Evolutionary conservation across 164 flowering plant genomes (phyloP), one percentile per base, ranked within the genome.

Genomic region (Umbellularia californica): DNA sequence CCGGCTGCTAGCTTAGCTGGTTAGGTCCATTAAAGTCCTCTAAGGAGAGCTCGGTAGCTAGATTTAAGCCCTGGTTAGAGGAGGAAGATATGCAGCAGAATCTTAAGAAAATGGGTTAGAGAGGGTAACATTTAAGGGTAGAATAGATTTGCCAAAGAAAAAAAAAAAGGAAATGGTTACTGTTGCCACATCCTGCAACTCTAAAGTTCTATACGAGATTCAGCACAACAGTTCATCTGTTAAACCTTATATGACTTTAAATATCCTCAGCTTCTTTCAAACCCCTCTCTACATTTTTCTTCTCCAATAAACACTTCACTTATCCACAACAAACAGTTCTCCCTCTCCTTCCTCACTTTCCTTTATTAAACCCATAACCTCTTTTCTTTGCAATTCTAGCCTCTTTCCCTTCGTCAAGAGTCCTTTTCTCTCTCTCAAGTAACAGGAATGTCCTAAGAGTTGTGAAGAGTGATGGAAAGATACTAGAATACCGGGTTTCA

Each of bases 381-480:
- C 70, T 33, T n/a, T 55, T n/a, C 60, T 28, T n/a, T 63, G 47
- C 47, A 28, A 5, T 33, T 17, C 74, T 58, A 41, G 47, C 11
- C 11, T 9, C 65, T 17, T 17, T 47, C n/a, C 17, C 58, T 14
- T 24, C n/a, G 0, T 17, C 25, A 19, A 30, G 14, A 41, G 25
- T 28, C 55, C 0, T 41, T 25, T 3, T 17, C 67, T 55, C 60
- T 20, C 25, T 12, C 7, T 22, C 50, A 0, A 69, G 30, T 62
- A 62, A 28, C 10, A 33, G 65, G 3, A 77, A 70, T 5, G 66
- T 80, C 9, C 1, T 84, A 65, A 75, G 73, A 65, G 50, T 84
- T 22, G 71, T 76, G 69, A 82, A 78, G 75, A 68, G 14, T 4
- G 81, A 81, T 22, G 82, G 83, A 1, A 82, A 82, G 78, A 70